phyloP scores from a whole-genome alignment of 495 filamentous ascomycete genomes.

The Evernia prunastri region DNA sequence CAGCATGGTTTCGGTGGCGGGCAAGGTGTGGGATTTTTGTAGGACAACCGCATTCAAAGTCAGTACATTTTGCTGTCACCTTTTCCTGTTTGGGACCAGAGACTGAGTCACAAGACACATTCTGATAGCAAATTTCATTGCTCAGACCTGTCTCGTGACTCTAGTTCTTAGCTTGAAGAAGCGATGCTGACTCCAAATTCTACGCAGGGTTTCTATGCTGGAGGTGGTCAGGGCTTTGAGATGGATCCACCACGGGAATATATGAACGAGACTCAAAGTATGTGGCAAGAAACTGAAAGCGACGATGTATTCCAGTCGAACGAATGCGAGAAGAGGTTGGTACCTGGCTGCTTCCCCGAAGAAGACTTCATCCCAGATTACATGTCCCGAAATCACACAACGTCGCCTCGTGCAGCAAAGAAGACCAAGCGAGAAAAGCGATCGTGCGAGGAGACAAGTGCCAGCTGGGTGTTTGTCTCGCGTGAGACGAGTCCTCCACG shows the following conservation, averaged over 20 bases:
- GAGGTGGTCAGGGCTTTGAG: constrained; percentile 66
- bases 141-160: not conserved
- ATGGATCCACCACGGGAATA: constrained; percentile 28
- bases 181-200: not conserved
- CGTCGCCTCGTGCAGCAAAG: constrained; percentile 22
- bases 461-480: constrained; percentile 69
- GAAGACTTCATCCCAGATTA: constrained; percentile 35
- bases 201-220: constrained; percentile 62
- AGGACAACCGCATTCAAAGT: constrained; percentile 61
- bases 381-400: constrained; percentile 32
- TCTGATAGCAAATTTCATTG: not conserved
- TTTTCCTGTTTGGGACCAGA: not conserved
- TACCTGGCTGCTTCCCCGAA: constrained; percentile 44
- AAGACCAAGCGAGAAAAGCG: constrained; percentile 33
- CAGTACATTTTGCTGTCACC: not conserved
- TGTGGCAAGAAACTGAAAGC: constrained; percentile 32
- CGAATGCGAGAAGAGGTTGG: constrained; percentile 7
- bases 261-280: constrained; percentile 22
- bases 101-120: not conserved
- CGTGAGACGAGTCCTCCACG: constrained; percentile 27
- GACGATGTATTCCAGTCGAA: constrained; percentile 12
- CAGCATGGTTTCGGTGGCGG: constrained; percentile 51
- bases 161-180: not conserved
- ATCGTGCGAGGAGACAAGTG: constrained; percentile 54
- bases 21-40: constrained; percentile 80